phyloP scores from a whole-genome alignment of 331 rosid genomes.

The Malus hybrid region DNA sequence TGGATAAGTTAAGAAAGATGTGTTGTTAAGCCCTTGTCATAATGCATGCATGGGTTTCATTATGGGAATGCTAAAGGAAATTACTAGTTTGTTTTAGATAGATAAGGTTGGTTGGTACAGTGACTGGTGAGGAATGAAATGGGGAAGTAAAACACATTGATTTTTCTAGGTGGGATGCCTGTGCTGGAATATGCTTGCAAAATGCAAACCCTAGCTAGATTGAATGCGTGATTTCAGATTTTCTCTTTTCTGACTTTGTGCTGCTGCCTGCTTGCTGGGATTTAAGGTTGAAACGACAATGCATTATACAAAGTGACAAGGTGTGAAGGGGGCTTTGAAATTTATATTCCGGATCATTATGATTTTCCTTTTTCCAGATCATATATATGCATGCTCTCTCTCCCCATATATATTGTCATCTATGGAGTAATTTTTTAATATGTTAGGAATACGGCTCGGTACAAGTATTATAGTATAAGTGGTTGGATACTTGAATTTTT shows the following conservation, averaged over 20 bases:
- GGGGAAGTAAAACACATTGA: not conserved
- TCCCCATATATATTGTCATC: no score
- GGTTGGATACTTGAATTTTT: no score
- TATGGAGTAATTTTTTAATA: no score
- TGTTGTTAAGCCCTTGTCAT: not conserved
- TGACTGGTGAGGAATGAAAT: not conserved
- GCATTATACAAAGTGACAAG: not conserved
- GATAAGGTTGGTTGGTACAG: no score
- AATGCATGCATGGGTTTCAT: not conserved
- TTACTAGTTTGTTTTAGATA: no score
- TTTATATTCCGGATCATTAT: not conserved
- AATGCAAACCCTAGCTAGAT: not conserved
- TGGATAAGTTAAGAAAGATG: not conserved
- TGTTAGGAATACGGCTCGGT: no score
- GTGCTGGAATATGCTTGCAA: not conserved
- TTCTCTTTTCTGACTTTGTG: not conserved
- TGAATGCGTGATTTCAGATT: not conserved
- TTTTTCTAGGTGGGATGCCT: not conserved
- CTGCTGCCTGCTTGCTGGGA: not conserved
- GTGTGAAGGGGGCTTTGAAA: not conserved
- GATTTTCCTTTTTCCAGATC: not conserved
- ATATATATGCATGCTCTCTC: not conserved
- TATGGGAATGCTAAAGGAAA: not conserved
- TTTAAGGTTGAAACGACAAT: not conserved
- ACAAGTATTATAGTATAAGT: no score